phyloP scores from a whole-genome alignment of 2,329 filamentous ascomycete genomes.

The Alternaria incomplexa region DNA sequence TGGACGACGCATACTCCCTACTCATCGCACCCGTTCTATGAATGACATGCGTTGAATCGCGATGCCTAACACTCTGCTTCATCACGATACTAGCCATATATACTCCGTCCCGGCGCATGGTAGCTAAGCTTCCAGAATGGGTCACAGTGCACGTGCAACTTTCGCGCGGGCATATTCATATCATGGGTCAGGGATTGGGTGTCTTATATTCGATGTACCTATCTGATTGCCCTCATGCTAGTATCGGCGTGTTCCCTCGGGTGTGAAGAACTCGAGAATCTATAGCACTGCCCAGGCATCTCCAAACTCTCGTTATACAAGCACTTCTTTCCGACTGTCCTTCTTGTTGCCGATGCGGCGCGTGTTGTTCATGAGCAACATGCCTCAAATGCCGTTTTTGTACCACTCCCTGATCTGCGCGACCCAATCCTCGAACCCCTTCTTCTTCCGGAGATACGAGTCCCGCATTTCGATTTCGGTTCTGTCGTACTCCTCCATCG shows the following conservation, averaged over 20 bases:
- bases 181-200: not conserved
- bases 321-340: not conserved
- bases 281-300: not conserved
- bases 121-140: not conserved
- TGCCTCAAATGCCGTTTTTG: not conserved
- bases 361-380: rapidly evolving
- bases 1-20: not conserved
- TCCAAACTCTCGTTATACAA: not conserved
- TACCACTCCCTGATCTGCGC: not conserved
- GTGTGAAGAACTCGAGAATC: not conserved
- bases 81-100: not conserved
- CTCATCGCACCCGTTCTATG: rapidly evolving
- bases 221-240: too few species aligned
- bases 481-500: not conserved
- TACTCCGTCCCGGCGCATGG: not conserved
- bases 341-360: not conserved
- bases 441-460: not conserved
- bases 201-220: not conserved
- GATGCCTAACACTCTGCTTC: not conserved
- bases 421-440: not conserved
- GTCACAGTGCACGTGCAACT: not conserved
- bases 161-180: not conserved
- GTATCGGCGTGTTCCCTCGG: too few species aligned
- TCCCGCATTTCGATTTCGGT: not conserved
- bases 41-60: rapidly evolving